Percentiles rank a stretch among this genome's conserved stretches.
phyloP scores from a whole-genome alignment of 2,329 filamentous ascomycete genomes.

The Fusarium newnesense region DNA sequence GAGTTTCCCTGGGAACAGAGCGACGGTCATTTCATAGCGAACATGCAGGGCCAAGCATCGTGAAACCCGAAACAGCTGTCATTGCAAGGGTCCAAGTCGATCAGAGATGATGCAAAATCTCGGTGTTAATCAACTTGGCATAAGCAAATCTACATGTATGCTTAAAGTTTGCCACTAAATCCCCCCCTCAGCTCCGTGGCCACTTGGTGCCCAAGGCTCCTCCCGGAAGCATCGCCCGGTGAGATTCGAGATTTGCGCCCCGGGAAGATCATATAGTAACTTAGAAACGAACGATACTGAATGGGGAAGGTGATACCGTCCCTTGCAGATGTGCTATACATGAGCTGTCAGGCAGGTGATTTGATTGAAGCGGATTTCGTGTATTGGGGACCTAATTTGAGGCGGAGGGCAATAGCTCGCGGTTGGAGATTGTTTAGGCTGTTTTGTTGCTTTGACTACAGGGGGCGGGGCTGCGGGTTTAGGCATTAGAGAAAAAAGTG shows the following conservation, averaged over 20 bases:
- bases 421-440: neutral
- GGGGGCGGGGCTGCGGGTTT: neutral
- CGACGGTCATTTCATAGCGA: slow-evolving; percentile 14
- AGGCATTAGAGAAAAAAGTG: neutral
- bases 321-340: neutral
- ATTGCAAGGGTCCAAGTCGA: neutral
- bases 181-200: neutral
- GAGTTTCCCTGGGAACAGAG: slow-evolving; percentile 31
- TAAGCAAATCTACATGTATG: neutral
- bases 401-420: neutral
- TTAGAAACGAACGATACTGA: neutral
- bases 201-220: slow-evolving; percentile 1
- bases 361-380: neutral
- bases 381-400: neutral
- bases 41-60: neutral
- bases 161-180: neutral
- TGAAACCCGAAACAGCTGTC: neutral
- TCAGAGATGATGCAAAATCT: neutral
- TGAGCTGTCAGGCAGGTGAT: neutral
- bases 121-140: neutral
- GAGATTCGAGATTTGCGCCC: neutral
- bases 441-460: neutral
- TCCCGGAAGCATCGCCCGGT: neutral
- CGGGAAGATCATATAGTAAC: neutral
- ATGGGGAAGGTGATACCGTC: neutral